These are phyloP conservation scores for Kurtzmaniella fragi DNA, from an alignment of 805 yeast species.

Conservation along the genomic window DNA sequence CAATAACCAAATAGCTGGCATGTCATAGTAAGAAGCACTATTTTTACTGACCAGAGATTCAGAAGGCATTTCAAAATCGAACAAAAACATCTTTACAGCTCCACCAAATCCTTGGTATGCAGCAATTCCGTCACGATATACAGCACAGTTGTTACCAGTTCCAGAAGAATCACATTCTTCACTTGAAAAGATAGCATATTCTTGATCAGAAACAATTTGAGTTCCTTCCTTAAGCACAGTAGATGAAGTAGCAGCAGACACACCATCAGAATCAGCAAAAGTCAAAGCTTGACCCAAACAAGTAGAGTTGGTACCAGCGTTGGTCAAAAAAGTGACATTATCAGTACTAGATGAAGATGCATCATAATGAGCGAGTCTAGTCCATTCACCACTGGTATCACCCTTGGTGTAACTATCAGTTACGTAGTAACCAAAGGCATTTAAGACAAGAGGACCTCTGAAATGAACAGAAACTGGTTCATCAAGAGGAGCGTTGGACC, in stretches of 20 bases:
- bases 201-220: conserved; percentile 52
- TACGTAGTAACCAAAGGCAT: conserved; percentile 59
- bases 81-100: conserved; percentile 62
- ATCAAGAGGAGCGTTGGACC: conserved; percentile 61
- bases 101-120: conserved; percentile 73
- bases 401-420: conserved; percentile 36
- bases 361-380: conserved; percentile 56
- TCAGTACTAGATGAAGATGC: conserved; percentile 43
- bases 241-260: conserved; percentile 37
- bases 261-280: conserved; percentile 57
- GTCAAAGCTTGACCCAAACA: conserved; percentile 69
- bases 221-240: conserved; percentile 47
- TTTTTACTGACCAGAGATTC: conserved; percentile 34
- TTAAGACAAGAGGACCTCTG: conserved; percentile 66
- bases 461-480: conserved; percentile 72
- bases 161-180: conserved; percentile 54
- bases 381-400: conserved; percentile 45
- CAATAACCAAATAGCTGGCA: conserved; percentile 77
- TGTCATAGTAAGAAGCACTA: conserved; percentile 39
- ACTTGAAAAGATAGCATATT: conserved; percentile 56
- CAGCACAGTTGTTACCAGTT: conserved; percentile 61
- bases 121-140: conserved; percentile 67
- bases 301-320: conserved; percentile 53
- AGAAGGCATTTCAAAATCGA: conserved; percentile 64
- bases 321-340: conserved; percentile 64